These are phyloP conservation scores for Pterocarpus santalinus DNA, from an alignment of 306 rosid species.

Conservation along the genomic window DNA sequence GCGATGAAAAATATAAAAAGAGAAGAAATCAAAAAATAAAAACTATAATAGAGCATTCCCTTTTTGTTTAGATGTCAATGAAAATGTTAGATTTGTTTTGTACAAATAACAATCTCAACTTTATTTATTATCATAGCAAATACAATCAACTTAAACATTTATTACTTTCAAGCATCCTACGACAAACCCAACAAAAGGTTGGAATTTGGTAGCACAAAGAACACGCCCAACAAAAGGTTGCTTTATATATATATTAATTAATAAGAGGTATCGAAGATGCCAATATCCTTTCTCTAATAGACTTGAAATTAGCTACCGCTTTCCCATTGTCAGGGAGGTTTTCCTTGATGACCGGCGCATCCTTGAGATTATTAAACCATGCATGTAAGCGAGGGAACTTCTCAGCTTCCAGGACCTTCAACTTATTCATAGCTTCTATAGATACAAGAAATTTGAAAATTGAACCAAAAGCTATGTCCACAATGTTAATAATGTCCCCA, in stretches of 20 bases:
- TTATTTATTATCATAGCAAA: neutral
- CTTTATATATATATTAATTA: too few species aligned
- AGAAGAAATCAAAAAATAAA: too few species aligned
- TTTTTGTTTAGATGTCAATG: too few species aligned
- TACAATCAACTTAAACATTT: neutral
- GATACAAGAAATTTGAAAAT: neutral
- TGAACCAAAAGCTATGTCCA: conserved; percentile 53
- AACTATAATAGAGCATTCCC: too few species aligned
- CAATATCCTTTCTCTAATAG: neutral
- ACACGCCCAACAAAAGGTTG: too few species aligned
- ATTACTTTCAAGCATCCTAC: neutral
- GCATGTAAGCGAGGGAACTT: conserved; percentile 42
- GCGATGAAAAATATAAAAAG: too few species aligned
- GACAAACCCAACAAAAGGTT: too few species aligned
- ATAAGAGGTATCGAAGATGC: neutral
- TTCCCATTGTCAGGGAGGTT: conserved; percentile 45
- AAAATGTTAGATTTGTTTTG: too few species aligned
- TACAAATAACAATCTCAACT: neutral
- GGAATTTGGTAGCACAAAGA: too few species aligned
- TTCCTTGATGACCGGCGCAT: conserved; percentile 36
- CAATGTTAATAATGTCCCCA: conserved; percentile 47
- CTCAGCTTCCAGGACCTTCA: conserved; percentile 38
- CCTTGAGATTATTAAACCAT: conserved; percentile 46
- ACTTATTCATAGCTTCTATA: conserved; percentile 28
- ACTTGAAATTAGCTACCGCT: neutral